Percentiles rank a stretch among this genome's conserved stretches.
Conservation (phyloP, 805 yeast genomes). For the Nakazawaea peltata region DNA sequence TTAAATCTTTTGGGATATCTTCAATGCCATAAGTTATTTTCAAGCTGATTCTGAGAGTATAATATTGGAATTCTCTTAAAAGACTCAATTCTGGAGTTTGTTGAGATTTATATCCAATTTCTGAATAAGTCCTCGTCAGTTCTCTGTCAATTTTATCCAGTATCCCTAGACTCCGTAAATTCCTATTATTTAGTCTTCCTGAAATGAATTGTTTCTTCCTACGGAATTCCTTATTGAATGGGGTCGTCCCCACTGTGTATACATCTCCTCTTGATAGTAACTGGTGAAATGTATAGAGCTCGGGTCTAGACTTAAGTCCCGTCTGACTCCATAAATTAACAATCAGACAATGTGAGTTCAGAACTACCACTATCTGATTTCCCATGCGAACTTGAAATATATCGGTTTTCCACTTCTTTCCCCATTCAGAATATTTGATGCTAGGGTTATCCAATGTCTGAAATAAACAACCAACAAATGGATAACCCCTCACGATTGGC, state of each 20-base stretch:
- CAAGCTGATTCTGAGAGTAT: slow-evolving; percentile 42
- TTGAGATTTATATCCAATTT: background rate
- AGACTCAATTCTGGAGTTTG: background rate
- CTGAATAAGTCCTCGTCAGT: slow-evolving; percentile 15
- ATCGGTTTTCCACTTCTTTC: slow-evolving; percentile 29
- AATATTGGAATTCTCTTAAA: slow-evolving; percentile 30
- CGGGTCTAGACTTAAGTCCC: slow-evolving; percentile 67
- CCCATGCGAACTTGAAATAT: slow-evolving; percentile 65
- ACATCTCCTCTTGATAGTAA: slow-evolving; percentile 48
- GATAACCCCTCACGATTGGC: slow-evolving; percentile 36
- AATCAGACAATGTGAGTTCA: slow-evolving; percentile 54
- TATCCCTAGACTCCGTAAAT: slow-evolving; percentile 23
- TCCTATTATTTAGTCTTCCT: slow-evolving; percentile 30
- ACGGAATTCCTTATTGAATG: slow-evolving; percentile 39
- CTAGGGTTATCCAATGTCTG: slow-evolving; percentile 44
- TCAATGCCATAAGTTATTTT: slow-evolving; percentile 49
- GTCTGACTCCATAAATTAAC: too few species aligned
- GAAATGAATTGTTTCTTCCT: slow-evolving; percentile 41
- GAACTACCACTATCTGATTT: slow-evolving; percentile 46
- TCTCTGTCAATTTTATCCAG: slow-evolving; percentile 30
- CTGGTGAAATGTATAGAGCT: slow-evolving; percentile 58
- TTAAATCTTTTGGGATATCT: slow-evolving; percentile 20
- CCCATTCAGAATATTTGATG: slow-evolving; percentile 35
- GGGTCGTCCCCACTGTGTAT: slow-evolving; percentile 60
- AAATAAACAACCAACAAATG: slow-evolving; percentile 43